Base-by-base conservation (phyloP, 2,329 filamentous ascomycete genomes). In the Coniochaeta sp. region DNA sequence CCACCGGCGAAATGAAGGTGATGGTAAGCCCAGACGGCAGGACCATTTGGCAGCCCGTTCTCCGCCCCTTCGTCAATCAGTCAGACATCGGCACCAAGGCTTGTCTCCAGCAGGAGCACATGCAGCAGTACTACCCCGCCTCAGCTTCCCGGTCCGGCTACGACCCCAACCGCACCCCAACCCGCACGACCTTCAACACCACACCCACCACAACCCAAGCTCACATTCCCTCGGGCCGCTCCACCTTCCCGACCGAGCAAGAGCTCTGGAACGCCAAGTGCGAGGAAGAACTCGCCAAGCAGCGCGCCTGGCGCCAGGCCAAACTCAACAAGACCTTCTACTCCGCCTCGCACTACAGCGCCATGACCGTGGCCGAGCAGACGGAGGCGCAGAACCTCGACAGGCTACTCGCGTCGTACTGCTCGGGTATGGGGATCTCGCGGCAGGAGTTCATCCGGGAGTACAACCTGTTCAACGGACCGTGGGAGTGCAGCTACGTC, bases 281-380 rank as follows among this genome's bases (percentile, higher is more conserved):
- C 53, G 54, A 6, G 51, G 57, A 14, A 49, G 46, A 56, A 60
- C 22, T 54, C 58, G n/a, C 24, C 2, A 62, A 63, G 10, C 53
- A 63, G 22, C 38, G 63, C 24, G 40, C 53, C 12, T 42, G 51
- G 6, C 67, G 63, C 16, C 60, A 62, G n/a, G 58, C 60, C 7
- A 59, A 60, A 20, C 59, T 69, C 46, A 57, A 69, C 46, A 57
- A 55, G 4, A 55, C 59, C 30, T 78, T 75, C 63, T 73, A 76
- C 26, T 14, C 16, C 24, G 5, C 4, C 13, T 9, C 45, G 2
- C 45, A n/a, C 2, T 31, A 9, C 26, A 30, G 6, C 10, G n/a
- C 8, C 45, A 48, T 28, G 45, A 31, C 24, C 3, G 6, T 6
- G n/a, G n/a, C 16, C n/a, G 26, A 48, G n/a, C 13, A 10, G 26